Evolutionary conservation across 2,329 filamentous ascomycete species (phyloP).

Genomic region (Calonectria honghensis): DNA sequence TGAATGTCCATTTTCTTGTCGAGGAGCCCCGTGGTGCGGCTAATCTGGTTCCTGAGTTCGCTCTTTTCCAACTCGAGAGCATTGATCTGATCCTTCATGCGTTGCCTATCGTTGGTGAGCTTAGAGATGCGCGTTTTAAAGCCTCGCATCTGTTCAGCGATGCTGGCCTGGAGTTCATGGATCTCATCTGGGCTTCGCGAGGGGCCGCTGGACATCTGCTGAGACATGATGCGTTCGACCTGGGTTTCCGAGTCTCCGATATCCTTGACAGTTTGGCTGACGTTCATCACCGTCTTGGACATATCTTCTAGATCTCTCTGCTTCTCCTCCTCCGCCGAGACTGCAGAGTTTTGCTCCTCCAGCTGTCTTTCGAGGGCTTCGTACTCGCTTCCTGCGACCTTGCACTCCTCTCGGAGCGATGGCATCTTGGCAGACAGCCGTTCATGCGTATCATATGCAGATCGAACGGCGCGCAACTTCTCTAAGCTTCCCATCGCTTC

Average conservation of each 20-base stretch:
- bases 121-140: constrained; percentile 79
- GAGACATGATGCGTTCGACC: constrained; percentile 83
- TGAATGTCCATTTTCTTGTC: constrained; percentile 86
- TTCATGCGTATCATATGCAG: constrained; percentile 84
- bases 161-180: constrained; percentile 81
- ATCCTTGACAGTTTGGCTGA: constrained; percentile 83
- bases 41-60: constrained; percentile 84
- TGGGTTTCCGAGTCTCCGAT: constrained; percentile 83
- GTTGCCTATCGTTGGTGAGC: constrained; percentile 82
- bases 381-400: constrained; percentile 76
- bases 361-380: constrained; percentile 76
- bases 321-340: constrained; percentile 78
- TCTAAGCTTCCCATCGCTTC: constrained; percentile 70
- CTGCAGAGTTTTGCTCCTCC: constrained; percentile 80
- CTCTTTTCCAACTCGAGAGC: constrained; percentile 85
- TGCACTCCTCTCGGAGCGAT: constrained; percentile 77
- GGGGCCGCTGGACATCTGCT: constrained; percentile 80
- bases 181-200: constrained; percentile 88
- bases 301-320: constrained; percentile 85
- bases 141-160: constrained; percentile 79
- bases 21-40: constrained; percentile 81
- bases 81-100: constrained; percentile 80
- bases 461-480: constrained; percentile 76
- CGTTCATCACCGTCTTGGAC: constrained; percentile 83
- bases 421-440: constrained; percentile 84